Base-by-base conservation (phyloP, 768 basidiomycete genomes). In the Suillus placidus region DNA sequence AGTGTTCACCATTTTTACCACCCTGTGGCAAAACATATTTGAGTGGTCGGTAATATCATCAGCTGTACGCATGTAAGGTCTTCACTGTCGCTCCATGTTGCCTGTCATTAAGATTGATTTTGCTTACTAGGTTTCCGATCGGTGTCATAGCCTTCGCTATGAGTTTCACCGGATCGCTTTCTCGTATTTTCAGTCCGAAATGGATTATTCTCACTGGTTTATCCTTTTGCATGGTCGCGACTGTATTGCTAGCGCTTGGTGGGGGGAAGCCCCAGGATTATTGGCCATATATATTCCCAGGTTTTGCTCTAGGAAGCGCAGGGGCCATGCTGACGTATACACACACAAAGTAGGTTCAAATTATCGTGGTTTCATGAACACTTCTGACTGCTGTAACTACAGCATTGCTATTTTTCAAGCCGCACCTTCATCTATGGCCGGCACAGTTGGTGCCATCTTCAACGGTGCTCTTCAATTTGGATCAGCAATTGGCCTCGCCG, bases 371-470 rank as follows among this genome's bases (percentile, higher is more conserved):
- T 60, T 30, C 18, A 16, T 61, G 13, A 43, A 63, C 16, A 68
- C 32, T 45, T 52, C 6, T 56, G 18, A 61, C 40, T 32, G 2
- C 57, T 62, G 55, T 20, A 30, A 52, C 32, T 18, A 3, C 61
- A 86, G 83, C 68, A 82, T 87, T 55, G 83, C 84, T 16, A 79
- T 87, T 47, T 81, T 87, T 73, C 80, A 78, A 65, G 79, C 79
- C 43, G 80, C 80, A 6, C 85, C 85, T 6, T 65, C 82, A 9
- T 76, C 78, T n/a, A 81, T 84, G 70, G 79, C 84, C 5, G 86
- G 87, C 47, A 83, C 82, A 6, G 80, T 86, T 18, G 84, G 84
- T 23, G 87, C 86, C 18, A 82, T 88, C 47, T 85, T 85, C 77
- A 85, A 84, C 64, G 79, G 81, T 30, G 82, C 83, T 13, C 79